A percentile compares a stretch with the other conserved stretches of the same genome.
Conservation (phyloP, 495 filamentous ascomycete genomes). For the Tuber microsphaerosporum region DNA sequence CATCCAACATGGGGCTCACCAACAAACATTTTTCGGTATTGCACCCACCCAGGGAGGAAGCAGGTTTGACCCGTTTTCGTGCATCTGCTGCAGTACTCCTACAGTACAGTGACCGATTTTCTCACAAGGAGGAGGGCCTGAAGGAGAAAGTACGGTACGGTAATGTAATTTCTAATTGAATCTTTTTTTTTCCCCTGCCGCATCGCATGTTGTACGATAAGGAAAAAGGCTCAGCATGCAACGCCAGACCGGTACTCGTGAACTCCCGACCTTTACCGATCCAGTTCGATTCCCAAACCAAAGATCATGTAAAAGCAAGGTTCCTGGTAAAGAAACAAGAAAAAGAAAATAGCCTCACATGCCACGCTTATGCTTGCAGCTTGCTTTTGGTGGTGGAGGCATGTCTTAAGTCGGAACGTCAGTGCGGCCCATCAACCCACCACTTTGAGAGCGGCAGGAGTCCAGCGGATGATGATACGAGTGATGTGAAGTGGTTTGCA, state of each 20-base stretch:
- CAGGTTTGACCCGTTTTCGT: background rate
- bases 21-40: background rate
- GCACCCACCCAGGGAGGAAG: background rate
- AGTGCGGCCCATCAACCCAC: background rate
- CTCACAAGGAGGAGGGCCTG: background rate
- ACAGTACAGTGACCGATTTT: background rate
- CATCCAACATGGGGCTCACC: background rate
- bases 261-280: background rate
- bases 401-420: background rate
- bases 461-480: background rate
- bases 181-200: background rate
- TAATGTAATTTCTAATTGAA: background rate
- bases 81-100: background rate
- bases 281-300: slow-evolving; percentile 4
- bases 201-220: background rate
- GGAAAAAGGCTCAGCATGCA: background rate
- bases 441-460: background rate
- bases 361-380: background rate
- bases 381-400: background rate
- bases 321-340: background rate
- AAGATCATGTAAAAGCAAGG: background rate
- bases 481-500: background rate
- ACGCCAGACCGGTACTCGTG: background rate
- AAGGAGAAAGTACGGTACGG: background rate
- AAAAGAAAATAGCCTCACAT: background rate